Evolutionary conservation across 1,284 basidiomycete genomes (phyloP).

Genomic region (Ganoderma sinense): DNA sequence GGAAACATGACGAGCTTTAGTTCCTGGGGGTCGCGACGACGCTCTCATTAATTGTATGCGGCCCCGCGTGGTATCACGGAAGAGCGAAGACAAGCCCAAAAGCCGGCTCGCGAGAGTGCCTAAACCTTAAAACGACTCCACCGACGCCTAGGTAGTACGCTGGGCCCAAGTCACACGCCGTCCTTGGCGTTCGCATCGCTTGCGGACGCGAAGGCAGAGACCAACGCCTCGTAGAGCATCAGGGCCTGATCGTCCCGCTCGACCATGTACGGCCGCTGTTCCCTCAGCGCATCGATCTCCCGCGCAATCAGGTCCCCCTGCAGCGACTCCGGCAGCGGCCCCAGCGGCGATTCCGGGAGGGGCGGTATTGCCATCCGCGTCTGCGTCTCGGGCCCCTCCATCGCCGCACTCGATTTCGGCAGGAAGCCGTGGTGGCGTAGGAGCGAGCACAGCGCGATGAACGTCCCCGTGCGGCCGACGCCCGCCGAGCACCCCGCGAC

Average conservation of each 20-base stretch:
- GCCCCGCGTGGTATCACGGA: neutral
- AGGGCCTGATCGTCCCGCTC: conserved; percentile 72
- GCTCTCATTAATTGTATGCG: neutral
- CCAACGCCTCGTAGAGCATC: conserved; percentile 72
- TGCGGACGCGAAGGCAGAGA: conserved; percentile 42
- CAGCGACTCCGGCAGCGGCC: conserved; percentile 56
- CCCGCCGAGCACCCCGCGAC: conserved; percentile 91
- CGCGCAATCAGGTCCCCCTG: conserved; percentile 69
- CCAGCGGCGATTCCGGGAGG: conserved; percentile 58
- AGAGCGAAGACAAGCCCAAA: neutral
- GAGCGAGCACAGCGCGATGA: conserved; percentile 81
- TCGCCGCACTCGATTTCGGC: conserved; percentile 24
- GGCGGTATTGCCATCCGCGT: conserved; percentile 23
- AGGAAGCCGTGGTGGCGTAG: conserved; percentile 66
- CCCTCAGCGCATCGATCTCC: conserved; percentile 80
- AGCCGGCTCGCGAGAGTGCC: neutral
- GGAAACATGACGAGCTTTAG: neutral
- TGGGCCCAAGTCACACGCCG: no score
- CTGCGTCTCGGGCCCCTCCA: conserved; percentile 11
- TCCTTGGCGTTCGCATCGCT: neutral
- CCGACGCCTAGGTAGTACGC: no score
- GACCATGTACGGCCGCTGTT: conserved; percentile 86
- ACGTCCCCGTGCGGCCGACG: conserved; percentile 90
- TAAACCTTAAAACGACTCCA: neutral
- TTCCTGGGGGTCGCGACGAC: neutral